Conservation (phyloP, 176 grass and related monocot species). For the Elaeis guineensis region DNA sequence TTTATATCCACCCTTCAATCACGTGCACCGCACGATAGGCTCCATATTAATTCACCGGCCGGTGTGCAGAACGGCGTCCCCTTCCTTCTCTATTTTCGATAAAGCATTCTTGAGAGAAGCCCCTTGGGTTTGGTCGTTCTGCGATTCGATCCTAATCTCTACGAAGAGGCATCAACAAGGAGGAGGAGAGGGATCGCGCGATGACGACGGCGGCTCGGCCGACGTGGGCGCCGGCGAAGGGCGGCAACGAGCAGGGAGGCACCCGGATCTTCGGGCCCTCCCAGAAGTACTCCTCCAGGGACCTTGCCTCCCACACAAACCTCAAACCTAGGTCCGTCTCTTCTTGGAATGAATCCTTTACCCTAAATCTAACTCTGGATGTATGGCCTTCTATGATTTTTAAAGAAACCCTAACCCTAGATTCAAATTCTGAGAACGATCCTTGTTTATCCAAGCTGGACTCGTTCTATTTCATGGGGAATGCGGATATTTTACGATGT, state of each 20-base stretch:
- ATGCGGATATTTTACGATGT: too few relatives aligned
- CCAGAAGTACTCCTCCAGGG: constrained; percentile 75
- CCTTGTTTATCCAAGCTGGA: too few relatives aligned
- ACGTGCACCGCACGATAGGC: too few relatives aligned
- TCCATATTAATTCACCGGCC: too few relatives aligned
- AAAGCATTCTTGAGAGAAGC: too few relatives aligned
- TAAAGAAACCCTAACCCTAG: constrained; percentile 6
- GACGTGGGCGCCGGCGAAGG: constrained; percentile 94
- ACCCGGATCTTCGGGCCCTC: constrained; percentile 92
- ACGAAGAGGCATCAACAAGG: constrained; percentile 12
- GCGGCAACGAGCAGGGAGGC: constrained; percentile 92
- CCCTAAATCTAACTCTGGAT: background rate
- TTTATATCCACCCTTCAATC: too few relatives aligned
- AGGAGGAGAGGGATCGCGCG: background rate
- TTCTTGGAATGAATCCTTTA: background rate
- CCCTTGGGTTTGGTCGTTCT: too few relatives aligned
- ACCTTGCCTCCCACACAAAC: constrained; percentile 80
- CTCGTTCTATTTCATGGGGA: too few relatives aligned
- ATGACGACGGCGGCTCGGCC: constrained; percentile 96
- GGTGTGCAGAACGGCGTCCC: too few relatives aligned
- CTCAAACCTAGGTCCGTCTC: constrained; percentile 75
- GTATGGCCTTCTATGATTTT: too few relatives aligned
- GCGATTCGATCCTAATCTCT: too few relatives aligned
- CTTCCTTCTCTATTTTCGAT: too few relatives aligned
- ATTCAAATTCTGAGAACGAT: background rate